Base-by-base conservation (phyloP, 148 eudicot genomes). In the Limonium bicolor region DNA sequence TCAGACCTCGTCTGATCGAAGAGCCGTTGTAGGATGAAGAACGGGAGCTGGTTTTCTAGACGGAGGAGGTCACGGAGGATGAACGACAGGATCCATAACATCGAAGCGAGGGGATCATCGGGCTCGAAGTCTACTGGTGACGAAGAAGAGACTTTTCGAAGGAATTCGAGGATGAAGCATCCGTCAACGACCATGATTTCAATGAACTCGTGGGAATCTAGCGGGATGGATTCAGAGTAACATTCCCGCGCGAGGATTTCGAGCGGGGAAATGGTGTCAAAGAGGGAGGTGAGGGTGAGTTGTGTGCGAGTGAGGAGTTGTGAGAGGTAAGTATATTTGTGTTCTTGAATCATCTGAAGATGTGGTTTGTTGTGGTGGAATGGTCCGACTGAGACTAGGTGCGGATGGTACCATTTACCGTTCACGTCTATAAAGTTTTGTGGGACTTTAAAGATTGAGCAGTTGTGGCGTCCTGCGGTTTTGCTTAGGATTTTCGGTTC, bases 171-270 rank as follows among this genome's bases (percentile, higher is more conserved):
- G 0, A 87, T 38, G 42, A 87, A 87, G 22, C 96, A 82, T 1
- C 90, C 90, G 19, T 87, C 94, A 0, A 87, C 73, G 0, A 82
- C 94, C 58, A 87, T 13, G 74, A 87, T 66, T 53, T 88, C 92
- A 0, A 68, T 36, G 31, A 79, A 61, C 21, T 76, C 73, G 27
- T 69, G 58, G 0, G 31, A 12, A 7, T 24, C 58, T 0, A 62
- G 25, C 0, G 6, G 26, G 5, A 82, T 41, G 6, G 18, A 36
- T 27, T 72, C 72, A 0, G 90, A 78, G 58, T 83, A 88, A 12
- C 65, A 69, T 29, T 72, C 74, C 12, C 83, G 53, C 5, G 67
- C 82, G 6, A n/a, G 9, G 7, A 2, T 26, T 21, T 70, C 92
- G 2, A 72, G 63, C 0, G 74, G 74, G 4, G 56, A 60, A 4